Evolutionary conservation across 2,329 filamentous ascomycete genomes (phyloP).

Genomic region (Penicillium sp.): DNA sequence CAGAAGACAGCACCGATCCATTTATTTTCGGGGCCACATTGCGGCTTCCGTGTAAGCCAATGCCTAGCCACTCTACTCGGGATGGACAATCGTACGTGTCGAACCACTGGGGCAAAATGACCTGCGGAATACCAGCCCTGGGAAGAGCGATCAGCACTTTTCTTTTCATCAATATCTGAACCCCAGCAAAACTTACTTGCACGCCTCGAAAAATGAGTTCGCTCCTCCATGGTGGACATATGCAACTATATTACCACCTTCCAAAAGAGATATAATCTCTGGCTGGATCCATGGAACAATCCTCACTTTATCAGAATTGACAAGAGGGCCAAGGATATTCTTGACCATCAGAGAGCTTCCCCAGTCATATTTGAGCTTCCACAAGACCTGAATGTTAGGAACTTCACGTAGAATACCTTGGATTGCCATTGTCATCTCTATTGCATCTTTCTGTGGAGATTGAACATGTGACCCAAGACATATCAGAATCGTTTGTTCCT

Average conservation of each 20-base stretch:
- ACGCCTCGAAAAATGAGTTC: constrained; percentile 49
- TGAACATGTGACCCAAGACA: constrained; percentile 48
- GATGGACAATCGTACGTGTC: constrained; percentile 49
- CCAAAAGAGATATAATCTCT: constrained; percentile 29
- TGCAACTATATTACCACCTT: constrained; percentile 40
- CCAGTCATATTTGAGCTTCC: constrained; percentile 37
- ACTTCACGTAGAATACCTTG: constrained; percentile 38
- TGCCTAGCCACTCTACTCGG: constrained; percentile 43
- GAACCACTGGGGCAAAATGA: constrained; percentile 49
- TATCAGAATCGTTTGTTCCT: constrained; percentile 47
- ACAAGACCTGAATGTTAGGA: constrained; percentile 41
- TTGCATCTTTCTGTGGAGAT: constrained; percentile 27
- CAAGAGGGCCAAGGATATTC: constrained; percentile 10
- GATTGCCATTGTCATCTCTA: constrained; percentile 41
- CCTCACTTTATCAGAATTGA: constrained; percentile 12
- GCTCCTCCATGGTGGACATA: constrained; percentile 51
- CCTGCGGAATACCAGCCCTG: constrained; percentile 47
- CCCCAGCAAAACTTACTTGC: constrained; percentile 34
- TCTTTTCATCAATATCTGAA: not conserved
- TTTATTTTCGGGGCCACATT: constrained; percentile 32
- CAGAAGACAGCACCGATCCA: constrained; percentile 13
- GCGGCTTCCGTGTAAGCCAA: constrained; percentile 45
- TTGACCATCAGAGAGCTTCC: constrained; percentile 11
- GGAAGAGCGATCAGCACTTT: not conserved
- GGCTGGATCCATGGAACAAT: constrained; percentile 19